These are phyloP conservation scores for Cytospora chrysosperma DNA, from an alignment of 2,329 filamentous ascomycete genomes.

Conservation along the genomic window DNA sequence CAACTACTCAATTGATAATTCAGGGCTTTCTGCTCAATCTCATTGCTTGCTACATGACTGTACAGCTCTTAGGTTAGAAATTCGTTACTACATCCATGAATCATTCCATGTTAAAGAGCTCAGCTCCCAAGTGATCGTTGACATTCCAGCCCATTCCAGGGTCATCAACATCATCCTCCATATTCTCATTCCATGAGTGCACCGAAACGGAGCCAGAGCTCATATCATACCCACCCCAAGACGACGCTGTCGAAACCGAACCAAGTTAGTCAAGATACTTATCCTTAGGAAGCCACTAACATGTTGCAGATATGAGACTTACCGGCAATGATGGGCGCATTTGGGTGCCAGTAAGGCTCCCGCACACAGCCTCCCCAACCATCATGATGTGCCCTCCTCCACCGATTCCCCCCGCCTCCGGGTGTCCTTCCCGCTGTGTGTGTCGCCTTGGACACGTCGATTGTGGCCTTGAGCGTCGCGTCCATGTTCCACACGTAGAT, in stretches of 20 bases:
- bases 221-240: slow-evolving; percentile 77
- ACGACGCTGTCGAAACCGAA: slow-evolving; percentile 59
- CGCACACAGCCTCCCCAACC: slow-evolving; percentile 78
- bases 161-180: slow-evolving; percentile 61
- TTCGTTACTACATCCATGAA: background rate
- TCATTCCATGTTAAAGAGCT: slow-evolving; percentile 3
- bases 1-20: no score
- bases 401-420: slow-evolving; percentile 14
- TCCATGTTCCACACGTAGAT: slow-evolving; percentile 94
- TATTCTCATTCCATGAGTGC: slow-evolving; percentile 72
- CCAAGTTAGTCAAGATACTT: background rate
- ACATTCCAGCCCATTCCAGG: slow-evolving; percentile 59
- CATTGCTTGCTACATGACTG: background rate
- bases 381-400: slow-evolving; percentile 52
- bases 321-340: slow-evolving; percentile 73
- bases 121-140: slow-evolving; percentile 52
- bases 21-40: background rate
- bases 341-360: slow-evolving; percentile 90
- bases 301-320: slow-evolving; percentile 32
- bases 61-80: background rate
- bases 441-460: slow-evolving; percentile 76
- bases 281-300: background rate
- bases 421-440: background rate
- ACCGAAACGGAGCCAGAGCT: slow-evolving; percentile 72
- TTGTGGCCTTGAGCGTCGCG: slow-evolving; percentile 72